Conservation (phyloP, 78 protist genomes). For the Monosiga brevicollis region DNA sequence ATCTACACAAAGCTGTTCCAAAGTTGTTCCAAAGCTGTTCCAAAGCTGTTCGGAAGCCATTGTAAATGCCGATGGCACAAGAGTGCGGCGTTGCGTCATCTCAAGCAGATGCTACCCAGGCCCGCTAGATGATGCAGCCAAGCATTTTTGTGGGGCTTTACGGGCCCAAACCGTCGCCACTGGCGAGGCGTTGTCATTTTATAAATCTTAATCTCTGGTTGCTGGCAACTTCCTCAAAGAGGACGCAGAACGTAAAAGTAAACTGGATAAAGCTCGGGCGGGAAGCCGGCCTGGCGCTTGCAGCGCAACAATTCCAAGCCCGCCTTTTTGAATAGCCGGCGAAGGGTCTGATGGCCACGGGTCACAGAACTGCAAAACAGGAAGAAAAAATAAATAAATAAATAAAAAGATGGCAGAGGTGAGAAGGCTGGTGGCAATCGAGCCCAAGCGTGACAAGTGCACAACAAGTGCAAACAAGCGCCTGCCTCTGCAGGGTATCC, state of each 20-base stretch:
- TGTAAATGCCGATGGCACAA: too few species aligned
- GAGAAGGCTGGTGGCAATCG: background rate
- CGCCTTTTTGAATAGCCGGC: background rate
- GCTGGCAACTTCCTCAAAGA: too few species aligned
- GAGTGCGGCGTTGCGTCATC: too few species aligned
- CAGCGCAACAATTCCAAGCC: background rate
- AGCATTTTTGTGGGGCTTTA: too few species aligned
- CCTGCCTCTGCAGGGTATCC: background rate
- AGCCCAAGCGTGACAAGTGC: background rate
- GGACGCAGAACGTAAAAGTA: background rate
- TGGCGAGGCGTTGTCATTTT: too few species aligned
- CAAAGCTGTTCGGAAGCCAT: too few species aligned
- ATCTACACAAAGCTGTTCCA: too few species aligned
- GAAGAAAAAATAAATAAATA: background rate
- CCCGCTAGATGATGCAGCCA: too few species aligned
- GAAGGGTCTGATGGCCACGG: background rate
- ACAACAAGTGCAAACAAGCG: background rate
- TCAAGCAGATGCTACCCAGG: too few species aligned
- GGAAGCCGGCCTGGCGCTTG: background rate
- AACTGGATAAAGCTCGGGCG: background rate
- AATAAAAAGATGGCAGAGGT: background rate
- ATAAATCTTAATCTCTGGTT: too few species aligned
- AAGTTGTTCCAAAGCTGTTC: too few species aligned
- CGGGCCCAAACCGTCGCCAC: too few species aligned
- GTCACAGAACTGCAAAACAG: background rate